phyloP scores from a whole-genome alignment of 805 yeast genomes.

The Hanseniaspora thailandica region DNA sequence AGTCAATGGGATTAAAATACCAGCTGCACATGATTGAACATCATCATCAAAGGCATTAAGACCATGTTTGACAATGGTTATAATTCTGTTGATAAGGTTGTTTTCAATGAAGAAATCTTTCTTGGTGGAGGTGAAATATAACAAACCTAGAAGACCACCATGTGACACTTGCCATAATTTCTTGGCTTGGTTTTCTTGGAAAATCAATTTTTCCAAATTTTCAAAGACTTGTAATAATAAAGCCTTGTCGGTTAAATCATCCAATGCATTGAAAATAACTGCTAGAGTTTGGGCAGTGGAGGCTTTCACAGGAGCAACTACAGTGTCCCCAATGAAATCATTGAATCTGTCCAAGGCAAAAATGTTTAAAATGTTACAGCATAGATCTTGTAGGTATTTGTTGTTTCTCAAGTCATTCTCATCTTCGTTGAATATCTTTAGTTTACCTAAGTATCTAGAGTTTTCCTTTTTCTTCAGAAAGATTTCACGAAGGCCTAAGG shows the following conservation, averaged over 20 bases:
- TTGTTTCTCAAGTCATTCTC: slow-evolving; percentile 59
- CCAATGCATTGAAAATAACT: slow-evolving; percentile 68
- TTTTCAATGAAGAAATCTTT: slow-evolving; percentile 59
- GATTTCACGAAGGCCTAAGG: slow-evolving; percentile 73
- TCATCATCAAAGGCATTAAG: slow-evolving; percentile 75
- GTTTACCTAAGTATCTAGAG: slow-evolving; percentile 76
- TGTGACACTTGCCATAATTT: slow-evolving; percentile 93
- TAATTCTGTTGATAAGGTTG: slow-evolving; percentile 52
- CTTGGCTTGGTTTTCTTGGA: slow-evolving; percentile 43
- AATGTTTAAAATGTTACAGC: slow-evolving; percentile 70
- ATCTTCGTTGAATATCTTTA: slow-evolving; percentile 44
- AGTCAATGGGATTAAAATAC: slow-evolving; percentile 82
- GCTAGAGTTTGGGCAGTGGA: slow-evolving; percentile 92
- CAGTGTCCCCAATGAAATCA: slow-evolving; percentile 93
- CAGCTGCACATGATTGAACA: slow-evolving; percentile 93
- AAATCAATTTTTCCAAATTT: slow-evolving; percentile 54
- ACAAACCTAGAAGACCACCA: slow-evolving; percentile 89
- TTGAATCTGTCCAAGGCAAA: slow-evolving; percentile 93
- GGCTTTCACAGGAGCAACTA: slow-evolving; percentile 95
- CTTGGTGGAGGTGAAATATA: slow-evolving; percentile 83
- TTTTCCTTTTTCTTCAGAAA: slow-evolving; percentile 53
- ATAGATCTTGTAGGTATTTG: slow-evolving; percentile 71
- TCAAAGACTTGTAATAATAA: slow-evolving; percentile 39
- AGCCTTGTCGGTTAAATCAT: slow-evolving; percentile 33
- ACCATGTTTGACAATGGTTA: slow-evolving; percentile 79